A percentile compares a stretch with the other conserved stretches of the same genome.
phyloP scores from a whole-genome alignment of 371 early-diverging fungal species.

The Rhizopus sp. region DNA sequence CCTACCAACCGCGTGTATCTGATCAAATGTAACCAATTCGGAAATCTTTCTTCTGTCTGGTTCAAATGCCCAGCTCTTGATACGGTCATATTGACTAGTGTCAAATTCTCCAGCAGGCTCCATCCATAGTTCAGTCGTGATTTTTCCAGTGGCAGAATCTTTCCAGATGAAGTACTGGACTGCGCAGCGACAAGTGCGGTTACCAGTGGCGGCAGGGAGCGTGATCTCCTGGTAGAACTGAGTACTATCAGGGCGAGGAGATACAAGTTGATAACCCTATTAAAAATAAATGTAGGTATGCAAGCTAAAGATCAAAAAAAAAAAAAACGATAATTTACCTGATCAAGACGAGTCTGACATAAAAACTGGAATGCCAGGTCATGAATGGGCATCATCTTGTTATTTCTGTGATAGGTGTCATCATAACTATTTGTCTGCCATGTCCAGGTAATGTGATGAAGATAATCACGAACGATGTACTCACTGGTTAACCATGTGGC shows the following conservation, averaged over 20 bases:
- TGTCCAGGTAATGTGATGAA: slow-evolving; percentile 65
- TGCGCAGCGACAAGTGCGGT: slow-evolving; percentile 43
- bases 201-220: slow-evolving; percentile 14
- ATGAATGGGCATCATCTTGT: slow-evolving; percentile 63
- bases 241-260: slow-evolving; percentile 58
- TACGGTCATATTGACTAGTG: slow-evolving; percentile 36
- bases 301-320: slow-evolving; percentile 10
- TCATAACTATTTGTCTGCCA: slow-evolving; percentile 64
- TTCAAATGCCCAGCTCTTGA: slow-evolving; percentile 54
- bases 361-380: slow-evolving; percentile 75
- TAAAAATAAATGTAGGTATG: background rate
- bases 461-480: slow-evolving; percentile 61
- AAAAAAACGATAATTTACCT: slow-evolving; percentile 42
- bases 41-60: slow-evolving; percentile 66
- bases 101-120: slow-evolving; percentile 60
- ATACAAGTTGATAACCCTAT: slow-evolving; percentile 52
- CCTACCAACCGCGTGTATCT: slow-evolving; percentile 67
- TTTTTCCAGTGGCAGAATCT: slow-evolving; percentile 55
- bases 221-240: slow-evolving; percentile 72
- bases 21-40: slow-evolving; percentile 76
- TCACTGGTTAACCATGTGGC: slow-evolving; percentile 46
- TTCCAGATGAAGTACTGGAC: slow-evolving; percentile 73
- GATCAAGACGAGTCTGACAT: slow-evolving; percentile 69
- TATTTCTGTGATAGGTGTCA: slow-evolving; percentile 52
- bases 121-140: slow-evolving; percentile 78